These are phyloP conservation scores for Coemansia sp. DNA, from an alignment of 192 early-diverging fungal genomes.

Conservation along the genomic window DNA sequence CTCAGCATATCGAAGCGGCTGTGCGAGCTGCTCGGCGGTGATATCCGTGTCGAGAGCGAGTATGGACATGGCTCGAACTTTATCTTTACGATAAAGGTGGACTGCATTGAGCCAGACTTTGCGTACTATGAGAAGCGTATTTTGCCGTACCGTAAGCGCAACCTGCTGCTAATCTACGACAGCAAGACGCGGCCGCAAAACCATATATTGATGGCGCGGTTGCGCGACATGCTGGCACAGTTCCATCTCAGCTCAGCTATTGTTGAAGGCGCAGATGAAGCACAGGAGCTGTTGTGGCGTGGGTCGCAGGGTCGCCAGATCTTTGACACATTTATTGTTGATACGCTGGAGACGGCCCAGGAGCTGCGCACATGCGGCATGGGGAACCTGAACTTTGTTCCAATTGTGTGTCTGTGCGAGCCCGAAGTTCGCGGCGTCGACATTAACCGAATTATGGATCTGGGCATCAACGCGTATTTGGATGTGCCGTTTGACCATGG, in stretches of 20 bases:
- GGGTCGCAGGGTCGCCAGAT: constrained; percentile 36
- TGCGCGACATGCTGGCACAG: constrained; percentile 54
- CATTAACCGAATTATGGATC: constrained; percentile 56
- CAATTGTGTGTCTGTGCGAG: constrained; percentile 67
- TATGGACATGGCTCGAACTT: constrained; percentile 76
- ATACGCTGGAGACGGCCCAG: constrained; percentile 60
- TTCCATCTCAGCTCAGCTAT: constrained; percentile 60
- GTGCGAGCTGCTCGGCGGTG: constrained; percentile 73
- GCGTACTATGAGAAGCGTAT: constrained; percentile 45
- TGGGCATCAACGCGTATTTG: constrained; percentile 70
- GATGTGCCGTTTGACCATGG: constrained; percentile 62
- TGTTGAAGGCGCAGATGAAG: constrained; percentile 33
- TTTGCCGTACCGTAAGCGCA: constrained; percentile 63
- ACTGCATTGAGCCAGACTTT: constrained; percentile 37
- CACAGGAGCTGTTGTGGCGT: constrained; percentile 39
- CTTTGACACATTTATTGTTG: constrained; percentile 71
- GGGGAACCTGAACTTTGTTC: constrained; percentile 62
- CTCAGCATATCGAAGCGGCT: constrained; percentile 81
- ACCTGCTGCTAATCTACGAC: constrained; percentile 67
- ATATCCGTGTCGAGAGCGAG: constrained; percentile 74
- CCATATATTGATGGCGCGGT: constrained; percentile 23
- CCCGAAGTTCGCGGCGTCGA: constrained; percentile 23
- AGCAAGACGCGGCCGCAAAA: constrained; percentile 41
- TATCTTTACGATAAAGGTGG: constrained; percentile 69
- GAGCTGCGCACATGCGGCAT: constrained; percentile 56